These are phyloP conservation scores for Kwoniella sp. DNA, from an alignment of 768 basidiomycete genomes.

Conservation along the genomic window DNA sequence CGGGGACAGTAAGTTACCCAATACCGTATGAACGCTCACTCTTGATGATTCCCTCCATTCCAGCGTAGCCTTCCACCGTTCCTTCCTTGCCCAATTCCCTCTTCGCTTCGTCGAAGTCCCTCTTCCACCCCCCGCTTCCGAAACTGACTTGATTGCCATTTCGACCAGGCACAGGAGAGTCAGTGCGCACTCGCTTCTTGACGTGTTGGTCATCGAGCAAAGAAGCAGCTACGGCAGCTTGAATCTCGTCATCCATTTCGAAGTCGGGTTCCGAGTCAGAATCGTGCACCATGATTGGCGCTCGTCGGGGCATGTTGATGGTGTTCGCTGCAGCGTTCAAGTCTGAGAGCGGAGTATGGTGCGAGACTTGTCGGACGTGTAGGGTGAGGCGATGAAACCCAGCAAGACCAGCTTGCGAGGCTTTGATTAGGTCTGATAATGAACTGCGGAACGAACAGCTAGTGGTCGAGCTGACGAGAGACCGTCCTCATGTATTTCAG, in stretches of 20 bases:
- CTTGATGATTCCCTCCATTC: conserved; percentile 26
- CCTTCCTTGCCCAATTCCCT: conserved; percentile 10
- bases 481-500: too few relatives aligned
- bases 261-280: conserved; percentile 5
- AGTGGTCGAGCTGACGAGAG: too few relatives aligned
- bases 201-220: neutral
- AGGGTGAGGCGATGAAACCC: too few relatives aligned
- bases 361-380: too few relatives aligned
- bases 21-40: conserved; percentile 14
- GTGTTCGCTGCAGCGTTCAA: too few relatives aligned
- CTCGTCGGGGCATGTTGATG: too few relatives aligned
- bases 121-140: conserved; percentile 26
- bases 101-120: conserved; percentile 20
- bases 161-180: conserved; percentile 3
- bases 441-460: too few relatives aligned
- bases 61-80: conserved; percentile 35
- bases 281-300: neutral
- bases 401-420: too few relatives aligned
- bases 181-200: neutral
- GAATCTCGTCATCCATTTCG: conserved; percentile 11
- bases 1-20: too few relatives aligned
- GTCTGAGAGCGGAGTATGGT: too few relatives aligned
- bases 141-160: neutral
- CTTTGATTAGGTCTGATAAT: too few relatives aligned
- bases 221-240: conserved; percentile 12